Evolutionary conservation across 805 yeast genomes (phyloP).

Genomic region (Saccharomycopsis oosterbeekiorum): DNA sequence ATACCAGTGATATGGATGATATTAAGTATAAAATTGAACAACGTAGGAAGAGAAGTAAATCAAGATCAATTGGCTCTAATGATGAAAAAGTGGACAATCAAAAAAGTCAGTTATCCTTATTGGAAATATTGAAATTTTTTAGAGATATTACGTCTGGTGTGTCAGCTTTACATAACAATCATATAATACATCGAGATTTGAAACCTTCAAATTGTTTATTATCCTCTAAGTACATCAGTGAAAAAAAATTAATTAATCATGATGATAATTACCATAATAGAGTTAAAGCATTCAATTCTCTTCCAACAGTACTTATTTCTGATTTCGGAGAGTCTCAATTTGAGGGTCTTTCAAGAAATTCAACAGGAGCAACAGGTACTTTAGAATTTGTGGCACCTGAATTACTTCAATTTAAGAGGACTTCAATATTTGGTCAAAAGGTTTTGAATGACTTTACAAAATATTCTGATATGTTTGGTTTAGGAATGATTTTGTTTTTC

Average conservation of each 20-base stretch:
- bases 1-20: conserved; percentile 29
- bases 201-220: conserved; percentile 84
- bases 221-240: conserved; percentile 19
- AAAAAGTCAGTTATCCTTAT: conserved; percentile 32
- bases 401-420: conserved; percentile 31
- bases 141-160: conserved; percentile 64
- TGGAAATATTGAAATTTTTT: conserved; percentile 61
- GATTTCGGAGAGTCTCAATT: conserved; percentile 87
- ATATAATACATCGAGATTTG: conserved; percentile 78
- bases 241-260: conserved; percentile 19
- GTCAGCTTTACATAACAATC: conserved; percentile 57
- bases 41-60: background rate
- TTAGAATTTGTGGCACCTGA: conserved; percentile 86
- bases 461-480: conserved; percentile 69
- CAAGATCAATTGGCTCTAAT: background rate
- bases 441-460: conserved; percentile 48
- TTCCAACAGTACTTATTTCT: conserved; percentile 70
- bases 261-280: background rate
- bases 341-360: conserved; percentile 51
- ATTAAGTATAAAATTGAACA: conserved; percentile 23
- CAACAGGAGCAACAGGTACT: conserved; percentile 84
- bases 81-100: conserved; percentile 14
- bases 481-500: conserved; percentile 76
- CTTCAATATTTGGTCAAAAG: conserved; percentile 15
- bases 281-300: conserved; percentile 12